These are phyloP conservation scores for Penicillium diatomitis DNA, from an alignment of 495 filamentous ascomycete genomes.

Conservation along the genomic window DNA sequence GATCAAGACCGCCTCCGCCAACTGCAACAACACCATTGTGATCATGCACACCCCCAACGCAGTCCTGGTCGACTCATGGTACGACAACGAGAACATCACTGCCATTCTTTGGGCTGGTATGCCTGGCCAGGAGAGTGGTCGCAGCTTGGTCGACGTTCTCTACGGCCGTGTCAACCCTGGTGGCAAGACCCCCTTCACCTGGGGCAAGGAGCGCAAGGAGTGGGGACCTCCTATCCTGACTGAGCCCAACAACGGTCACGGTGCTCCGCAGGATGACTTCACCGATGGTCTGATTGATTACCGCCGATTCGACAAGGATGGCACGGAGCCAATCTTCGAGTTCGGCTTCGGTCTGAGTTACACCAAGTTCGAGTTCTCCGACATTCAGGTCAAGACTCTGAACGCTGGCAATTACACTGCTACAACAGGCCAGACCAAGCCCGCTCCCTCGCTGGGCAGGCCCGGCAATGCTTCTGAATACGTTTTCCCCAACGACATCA, in stretches of 20 bases:
- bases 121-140: constrained; percentile 87
- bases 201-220: constrained; percentile 61
- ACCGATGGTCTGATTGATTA: constrained; percentile 94
- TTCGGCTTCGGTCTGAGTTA: constrained; percentile 90
- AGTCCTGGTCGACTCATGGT: constrained; percentile 68
- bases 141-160: constrained; percentile 82
- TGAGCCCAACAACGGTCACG: constrained; percentile 58
- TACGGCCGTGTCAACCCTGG: constrained; percentile 84
- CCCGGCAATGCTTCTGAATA: constrained; percentile 58
- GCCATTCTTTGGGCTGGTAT: constrained; percentile 91
- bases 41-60: constrained; percentile 81
- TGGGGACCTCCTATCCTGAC: constrained; percentile 74
- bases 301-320: constrained; percentile 71
- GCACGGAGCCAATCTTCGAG: constrained; percentile 72
- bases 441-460: constrained; percentile 64
- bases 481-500: constrained; percentile 59
- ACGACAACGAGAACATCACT: constrained; percentile 82
- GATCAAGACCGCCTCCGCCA: constrained; percentile 63
- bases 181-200: constrained; percentile 82
- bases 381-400: constrained; percentile 53
- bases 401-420: constrained; percentile 51
- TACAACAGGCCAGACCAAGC: constrained; percentile 54
- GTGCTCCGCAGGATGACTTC: constrained; percentile 72
- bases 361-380: constrained; percentile 74
- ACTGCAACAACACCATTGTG: constrained; percentile 87